Evolutionary conservation across 805 yeast genomes (phyloP).

Genomic region (Pichia scutulata): DNA sequence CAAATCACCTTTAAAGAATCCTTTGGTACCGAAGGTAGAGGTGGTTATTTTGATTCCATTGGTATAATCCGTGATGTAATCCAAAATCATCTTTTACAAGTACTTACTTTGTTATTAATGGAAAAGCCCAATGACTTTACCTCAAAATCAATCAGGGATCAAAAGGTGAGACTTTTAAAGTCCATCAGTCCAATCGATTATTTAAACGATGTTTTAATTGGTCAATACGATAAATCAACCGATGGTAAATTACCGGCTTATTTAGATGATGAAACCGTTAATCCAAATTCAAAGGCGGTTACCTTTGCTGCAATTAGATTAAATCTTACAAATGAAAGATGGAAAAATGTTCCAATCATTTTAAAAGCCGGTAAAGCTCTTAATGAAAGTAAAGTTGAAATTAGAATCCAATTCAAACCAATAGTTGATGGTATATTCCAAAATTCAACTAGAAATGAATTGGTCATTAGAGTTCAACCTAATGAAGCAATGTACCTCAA

Average conservation of each 20-base stretch:
- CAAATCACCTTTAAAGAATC: conserved; percentile 94
- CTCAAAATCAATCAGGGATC: conserved; percentile 92
- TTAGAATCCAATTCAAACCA: conserved; percentile 84
- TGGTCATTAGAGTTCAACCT: conserved; percentile 92
- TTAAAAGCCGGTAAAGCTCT: conserved; percentile 98
- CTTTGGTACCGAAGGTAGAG: conserved; percentile 99
- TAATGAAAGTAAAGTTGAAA: conserved; percentile 90
- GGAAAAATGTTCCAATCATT: conserved; percentile 97
- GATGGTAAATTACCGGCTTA: conserved; percentile 91
- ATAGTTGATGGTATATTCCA: conserved; percentile 78
- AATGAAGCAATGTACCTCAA: conserved; percentile 89
- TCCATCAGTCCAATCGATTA: conserved; percentile 61
- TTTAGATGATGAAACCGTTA: conserved; percentile 86
- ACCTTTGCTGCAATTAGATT: conserved; percentile 85
- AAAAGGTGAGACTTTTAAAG: conserved; percentile 86
- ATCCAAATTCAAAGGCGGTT: conserved; percentile 73
- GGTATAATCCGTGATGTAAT: conserved; percentile 97
- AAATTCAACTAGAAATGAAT: conserved; percentile 81
- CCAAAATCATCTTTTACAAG: conserved; percentile 95
- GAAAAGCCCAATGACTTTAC: conserved; percentile 89
- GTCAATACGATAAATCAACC: conserved; percentile 78
- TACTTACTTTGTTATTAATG: conserved; percentile 86
- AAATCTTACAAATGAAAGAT: conserved; percentile 82
- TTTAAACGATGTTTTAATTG: conserved; percentile 60
- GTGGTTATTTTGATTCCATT: conserved; percentile 92